Evolutionary conservation across 371 early-diverging fungal species (phyloP).

Genomic region (Phascolomyces articulosus): DNA sequence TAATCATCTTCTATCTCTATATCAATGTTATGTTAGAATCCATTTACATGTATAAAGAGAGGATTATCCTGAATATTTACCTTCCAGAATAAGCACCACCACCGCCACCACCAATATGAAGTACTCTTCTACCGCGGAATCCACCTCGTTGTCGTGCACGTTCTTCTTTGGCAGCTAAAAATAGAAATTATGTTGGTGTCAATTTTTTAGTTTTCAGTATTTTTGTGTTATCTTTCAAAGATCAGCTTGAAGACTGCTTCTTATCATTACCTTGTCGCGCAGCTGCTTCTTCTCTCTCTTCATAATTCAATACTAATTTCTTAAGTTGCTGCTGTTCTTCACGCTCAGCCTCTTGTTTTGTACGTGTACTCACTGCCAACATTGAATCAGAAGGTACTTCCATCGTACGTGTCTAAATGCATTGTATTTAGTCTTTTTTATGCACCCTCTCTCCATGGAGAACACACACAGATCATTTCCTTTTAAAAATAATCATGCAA

Average conservation of each 20-base stretch:
- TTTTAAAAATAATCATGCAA: slow-evolving; percentile 15
- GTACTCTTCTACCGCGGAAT: slow-evolving; percentile 33
- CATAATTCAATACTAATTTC: slow-evolving; percentile 87
- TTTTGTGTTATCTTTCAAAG: too few species aligned
- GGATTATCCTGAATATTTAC: too few species aligned
- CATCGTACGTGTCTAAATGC: slow-evolving; percentile 43
- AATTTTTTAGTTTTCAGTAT: neutral
- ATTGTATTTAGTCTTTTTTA: too few species aligned
- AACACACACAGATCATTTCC: slow-evolving; percentile 38
- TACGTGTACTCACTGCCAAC: slow-evolving; percentile 81
- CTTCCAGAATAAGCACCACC: slow-evolving; percentile 30
- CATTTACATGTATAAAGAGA: too few species aligned
- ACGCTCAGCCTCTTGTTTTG: slow-evolving; percentile 85
- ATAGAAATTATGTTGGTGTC: neutral
- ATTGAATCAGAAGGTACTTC: slow-evolving; percentile 85
- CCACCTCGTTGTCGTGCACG: slow-evolving; percentile 29
- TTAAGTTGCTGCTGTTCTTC: slow-evolving; percentile 91
- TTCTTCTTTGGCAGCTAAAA: slow-evolving; percentile 41
- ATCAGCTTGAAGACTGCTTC: neutral
- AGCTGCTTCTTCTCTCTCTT: slow-evolving; percentile 79
- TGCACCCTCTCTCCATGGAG: too few species aligned
- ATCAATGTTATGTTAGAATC: too few species aligned
- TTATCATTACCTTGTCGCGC: slow-evolving; percentile 50
- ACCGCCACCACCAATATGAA: slow-evolving; percentile 47
- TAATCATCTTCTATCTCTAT: neutral